Evolutionary conservation across 257 asterid genomes (phyloP).

Genomic region (Lantana camara): DNA sequence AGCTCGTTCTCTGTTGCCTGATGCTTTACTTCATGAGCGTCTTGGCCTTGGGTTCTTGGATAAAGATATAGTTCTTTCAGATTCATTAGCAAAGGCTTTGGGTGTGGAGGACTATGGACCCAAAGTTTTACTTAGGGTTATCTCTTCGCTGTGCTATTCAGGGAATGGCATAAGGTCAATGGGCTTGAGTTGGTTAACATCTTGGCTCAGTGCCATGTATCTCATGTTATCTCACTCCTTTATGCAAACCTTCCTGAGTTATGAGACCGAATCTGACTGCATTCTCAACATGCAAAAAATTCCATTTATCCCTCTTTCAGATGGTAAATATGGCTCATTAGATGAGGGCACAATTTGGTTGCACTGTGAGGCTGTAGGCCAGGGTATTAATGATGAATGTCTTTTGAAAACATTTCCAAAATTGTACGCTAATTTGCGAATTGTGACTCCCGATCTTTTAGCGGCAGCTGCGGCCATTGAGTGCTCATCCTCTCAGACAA

Average conservation of each 20-base stretch:
- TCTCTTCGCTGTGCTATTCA: constrained; percentile 63
- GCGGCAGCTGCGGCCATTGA: constrained; percentile 56
- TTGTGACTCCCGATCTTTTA: constrained; percentile 72
- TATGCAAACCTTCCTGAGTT: constrained; percentile 38
- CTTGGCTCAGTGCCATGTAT: constrained; percentile 71
- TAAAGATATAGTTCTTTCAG: constrained; percentile 77
- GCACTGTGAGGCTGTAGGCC: constrained; percentile 52
- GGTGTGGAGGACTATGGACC: constrained; percentile 95
- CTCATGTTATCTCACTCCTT: constrained; percentile 46
- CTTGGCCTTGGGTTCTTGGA: constrained; percentile 87
- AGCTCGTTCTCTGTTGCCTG: constrained; percentile 67
- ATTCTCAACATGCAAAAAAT: constrained; percentile 54
- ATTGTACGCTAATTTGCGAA: constrained; percentile 66
- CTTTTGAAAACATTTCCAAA: constrained; percentile 62
- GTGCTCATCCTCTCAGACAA: constrained; percentile 44
- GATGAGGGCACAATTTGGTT: constrained; percentile 81
- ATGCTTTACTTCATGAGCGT: constrained; percentile 69
- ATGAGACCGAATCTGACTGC: constrained; percentile 52
- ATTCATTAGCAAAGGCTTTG: constrained; percentile 78
- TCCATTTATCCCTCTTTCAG: constrained; percentile 85
- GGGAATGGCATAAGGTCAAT: constrained; percentile 57
- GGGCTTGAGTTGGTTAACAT: constrained; percentile 81
- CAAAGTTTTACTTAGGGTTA: constrained; percentile 50
- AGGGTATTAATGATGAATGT: constrained; percentile 50
- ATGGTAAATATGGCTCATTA: constrained; percentile 71